These are phyloP conservation scores for Cladosporium sp. DNA, from an alignment of 2,329 filamentous ascomycete species.

Conservation along the genomic window DNA sequence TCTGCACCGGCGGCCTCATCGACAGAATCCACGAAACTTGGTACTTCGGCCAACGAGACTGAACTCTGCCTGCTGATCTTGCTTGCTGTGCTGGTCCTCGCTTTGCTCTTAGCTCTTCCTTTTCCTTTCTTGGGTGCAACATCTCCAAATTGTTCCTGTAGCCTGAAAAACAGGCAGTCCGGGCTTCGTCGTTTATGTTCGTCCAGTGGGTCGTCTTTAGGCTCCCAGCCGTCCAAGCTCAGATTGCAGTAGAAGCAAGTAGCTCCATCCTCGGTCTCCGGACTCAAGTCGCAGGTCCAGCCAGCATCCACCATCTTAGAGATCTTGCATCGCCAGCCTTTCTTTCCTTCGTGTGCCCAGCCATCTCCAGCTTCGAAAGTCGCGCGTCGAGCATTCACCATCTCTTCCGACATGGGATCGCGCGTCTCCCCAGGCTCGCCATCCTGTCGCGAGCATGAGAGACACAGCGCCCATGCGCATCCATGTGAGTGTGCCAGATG, in stretches of 20 bases:
- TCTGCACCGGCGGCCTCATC: conserved; percentile 47
- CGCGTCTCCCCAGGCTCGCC: conserved; percentile 62
- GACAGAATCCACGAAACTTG: conserved; percentile 25
- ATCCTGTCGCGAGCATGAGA: conserved; percentile 52
- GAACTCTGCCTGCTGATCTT: conserved; percentile 58
- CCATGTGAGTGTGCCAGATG: conserved; percentile 79
- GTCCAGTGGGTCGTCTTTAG: conserved; percentile 84
- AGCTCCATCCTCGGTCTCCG: conserved; percentile 76
- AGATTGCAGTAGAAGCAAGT: conserved; percentile 90
- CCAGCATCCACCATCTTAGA: conserved; percentile 91
- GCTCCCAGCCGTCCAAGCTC: conserved; percentile 92
- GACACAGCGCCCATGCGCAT: conserved; percentile 82
- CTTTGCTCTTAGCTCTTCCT: conserved; percentile 33
- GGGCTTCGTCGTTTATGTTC: conserved; percentile 82
- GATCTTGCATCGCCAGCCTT: conserved; percentile 84
- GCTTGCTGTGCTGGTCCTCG: conserved; percentile 50
- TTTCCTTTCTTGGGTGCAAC: conserved; percentile 24
- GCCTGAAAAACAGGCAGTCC: conserved; percentile 77
- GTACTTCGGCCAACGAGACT: conserved; percentile 27
- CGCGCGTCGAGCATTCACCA: conserved; percentile 74
- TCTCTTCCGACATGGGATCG: conserved; percentile 70
- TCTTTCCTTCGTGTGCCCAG: conserved; percentile 89
- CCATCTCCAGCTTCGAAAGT: conserved; percentile 70
- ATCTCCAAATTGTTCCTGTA: conserved; percentile 52
- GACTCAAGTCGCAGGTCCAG: conserved; percentile 87